phyloP scores from a whole-genome alignment of 2,329 filamentous ascomycete species.

The Claviceps cyperi region DNA sequence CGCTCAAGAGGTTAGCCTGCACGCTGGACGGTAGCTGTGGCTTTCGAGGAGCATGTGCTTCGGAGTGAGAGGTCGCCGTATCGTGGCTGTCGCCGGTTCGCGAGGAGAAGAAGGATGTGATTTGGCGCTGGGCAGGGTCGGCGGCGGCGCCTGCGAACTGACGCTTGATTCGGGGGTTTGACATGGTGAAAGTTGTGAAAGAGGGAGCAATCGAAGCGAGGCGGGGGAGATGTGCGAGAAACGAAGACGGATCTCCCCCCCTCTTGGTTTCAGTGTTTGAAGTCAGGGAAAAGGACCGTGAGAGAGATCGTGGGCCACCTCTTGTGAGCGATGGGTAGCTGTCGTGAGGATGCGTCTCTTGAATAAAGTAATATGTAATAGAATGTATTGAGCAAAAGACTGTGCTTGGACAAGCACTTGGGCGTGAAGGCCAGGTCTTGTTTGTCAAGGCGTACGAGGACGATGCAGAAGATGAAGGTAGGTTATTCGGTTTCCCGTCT shows the following conservation, averaged over 20 bases:
- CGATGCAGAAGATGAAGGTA: too few relatives aligned
- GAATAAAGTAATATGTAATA: too few relatives aligned
- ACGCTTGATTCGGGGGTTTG: conserved; percentile 41
- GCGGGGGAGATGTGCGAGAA: background rate
- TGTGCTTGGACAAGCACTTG: too few relatives aligned
- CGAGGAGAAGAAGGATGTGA: conserved; percentile 46
- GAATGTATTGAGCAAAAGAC: too few relatives aligned
- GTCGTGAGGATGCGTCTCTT: too few relatives aligned
- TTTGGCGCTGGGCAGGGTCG: conserved; percentile 45
- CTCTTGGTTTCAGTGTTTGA: background rate
- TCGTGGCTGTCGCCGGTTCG: conserved; percentile 13
- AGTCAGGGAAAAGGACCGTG: background rate
- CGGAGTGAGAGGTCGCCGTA: conserved; percentile 14
- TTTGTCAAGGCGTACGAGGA: too few relatives aligned
- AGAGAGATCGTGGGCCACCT: background rate
- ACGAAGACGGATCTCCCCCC: background rate
- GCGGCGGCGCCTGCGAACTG: conserved; percentile 45
- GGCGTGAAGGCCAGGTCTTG: too few relatives aligned
- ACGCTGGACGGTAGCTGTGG: conserved; percentile 48
- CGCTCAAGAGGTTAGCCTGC: conserved; percentile 72
- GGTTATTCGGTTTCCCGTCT: too few relatives aligned
- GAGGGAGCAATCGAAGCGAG: background rate
- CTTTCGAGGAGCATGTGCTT: conserved; percentile 12
- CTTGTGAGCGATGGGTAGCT: too few relatives aligned
- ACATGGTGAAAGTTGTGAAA: conserved; percentile 25